Base-by-base conservation (phyloP, 164 flowering plant genomes). In the Liriodendron chinense region DNA sequence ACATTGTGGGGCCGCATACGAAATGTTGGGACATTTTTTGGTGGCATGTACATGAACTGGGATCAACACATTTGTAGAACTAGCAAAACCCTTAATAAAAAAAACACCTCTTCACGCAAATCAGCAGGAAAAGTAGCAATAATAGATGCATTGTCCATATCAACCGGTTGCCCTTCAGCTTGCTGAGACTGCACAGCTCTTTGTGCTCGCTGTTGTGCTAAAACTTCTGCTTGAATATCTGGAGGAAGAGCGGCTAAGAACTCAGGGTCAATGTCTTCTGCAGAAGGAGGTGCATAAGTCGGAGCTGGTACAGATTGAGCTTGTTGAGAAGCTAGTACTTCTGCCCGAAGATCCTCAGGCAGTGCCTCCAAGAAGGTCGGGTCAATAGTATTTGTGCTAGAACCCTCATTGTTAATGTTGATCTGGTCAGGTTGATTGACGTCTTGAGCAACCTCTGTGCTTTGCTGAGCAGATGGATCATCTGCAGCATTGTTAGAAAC, bases 61-160 rank as follows among this genome's bases (percentile, higher is more conserved):
- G 59, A 53, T 12, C 18, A 8, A 53, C 59, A 16, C 59, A 53
- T 53, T 53, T 53, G 13, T 12, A 1, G 59, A 53, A 12, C 59
- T 53, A 53, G 59, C 18, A 12, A 16, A 12, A 53, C 59, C 13
- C 59, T 34, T 34, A 24, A 12, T 62, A 71, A 65, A 67, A 72
- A 28, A 62, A 75, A 79, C 69, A 91, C 98, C 97, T 95, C 98
- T 87, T 95, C 98, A 65, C 98, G 97, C 77, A 95, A 76, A 80
- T 95, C 98, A 84, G 98, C 90, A 77, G 98, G 98, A 79, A 95
- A 91, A 72, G 98, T 95, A 73, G 98, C 98, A 74, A 95, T 95
- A 1, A 95, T 95, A 65, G 98, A 95, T 63, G 95, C 98, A 81
- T 91, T 93, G 76, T 95, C 98, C 98, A 95, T 95, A 80, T 95